phyloP scores from a whole-genome alignment of 2,329 filamentous ascomycete genomes.

The Ophiostoma novo-ulmi region DNA sequence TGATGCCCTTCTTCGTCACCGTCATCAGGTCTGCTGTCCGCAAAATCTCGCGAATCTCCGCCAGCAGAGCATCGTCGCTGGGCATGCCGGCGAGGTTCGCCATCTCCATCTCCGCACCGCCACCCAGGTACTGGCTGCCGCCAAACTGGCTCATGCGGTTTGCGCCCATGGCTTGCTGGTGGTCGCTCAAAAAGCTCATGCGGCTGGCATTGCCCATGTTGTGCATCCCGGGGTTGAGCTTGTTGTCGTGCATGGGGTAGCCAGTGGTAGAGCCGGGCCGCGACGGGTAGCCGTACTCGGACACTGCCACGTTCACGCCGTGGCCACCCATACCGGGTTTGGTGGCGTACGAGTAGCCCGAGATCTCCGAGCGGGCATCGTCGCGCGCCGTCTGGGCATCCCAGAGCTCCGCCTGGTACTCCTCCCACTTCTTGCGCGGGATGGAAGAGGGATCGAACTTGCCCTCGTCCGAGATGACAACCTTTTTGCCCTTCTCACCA shows the following conservation, averaged over 20 bases:
- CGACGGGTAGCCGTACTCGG: slow-evolving; percentile 63
- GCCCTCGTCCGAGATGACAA: slow-evolving; percentile 92
- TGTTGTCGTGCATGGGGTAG: slow-evolving; percentile 41
- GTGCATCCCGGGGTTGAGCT: slow-evolving; percentile 40
- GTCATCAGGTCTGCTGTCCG: slow-evolving; percentile 92
- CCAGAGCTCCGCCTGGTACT: slow-evolving; percentile 97
- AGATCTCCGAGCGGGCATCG: slow-evolving; percentile 79
- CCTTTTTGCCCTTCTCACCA: slow-evolving; percentile 85
- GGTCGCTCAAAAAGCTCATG: slow-evolving; percentile 56
- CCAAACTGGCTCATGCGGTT: slow-evolving; percentile 59
- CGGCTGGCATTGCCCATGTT: slow-evolving; percentile 52
- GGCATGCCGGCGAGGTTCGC: slow-evolving; percentile 70
- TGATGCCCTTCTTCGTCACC: slow-evolving; percentile 98
- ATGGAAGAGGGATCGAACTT: slow-evolving; percentile 93
- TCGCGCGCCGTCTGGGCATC: slow-evolving; percentile 81
- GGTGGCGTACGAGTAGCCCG: slow-evolving; percentile 91
- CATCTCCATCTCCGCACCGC: slow-evolving; percentile 60
- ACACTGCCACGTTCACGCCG: slow-evolving; percentile 48
- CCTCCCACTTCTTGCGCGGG: slow-evolving; percentile 98
- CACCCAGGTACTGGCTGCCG: slow-evolving; percentile 53
- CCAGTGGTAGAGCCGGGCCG: slow-evolving; percentile 53
- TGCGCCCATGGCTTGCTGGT: slow-evolving; percentile 57
- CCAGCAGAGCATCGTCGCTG: slow-evolving; percentile 80
- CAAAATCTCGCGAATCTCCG: slow-evolving; percentile 92
- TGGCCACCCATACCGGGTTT: slow-evolving; percentile 52